Base-by-base conservation (phyloP, 495 filamentous ascomycete species). In the Lasiosphaeriaceae sp. region DNA sequence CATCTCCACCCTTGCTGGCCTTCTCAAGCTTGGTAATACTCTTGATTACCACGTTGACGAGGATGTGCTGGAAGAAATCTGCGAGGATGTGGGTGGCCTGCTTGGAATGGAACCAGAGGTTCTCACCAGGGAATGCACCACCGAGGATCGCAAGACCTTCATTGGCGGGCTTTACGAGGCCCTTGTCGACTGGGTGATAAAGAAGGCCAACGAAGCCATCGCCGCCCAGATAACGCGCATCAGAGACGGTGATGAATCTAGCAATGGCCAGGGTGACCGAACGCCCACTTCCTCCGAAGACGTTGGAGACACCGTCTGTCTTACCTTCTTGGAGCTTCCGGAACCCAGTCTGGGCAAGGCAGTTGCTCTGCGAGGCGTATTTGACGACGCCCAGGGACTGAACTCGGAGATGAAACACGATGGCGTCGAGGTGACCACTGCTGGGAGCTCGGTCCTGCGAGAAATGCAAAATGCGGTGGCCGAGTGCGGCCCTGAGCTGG, bases 321-420 rank as follows among this genome's bases (percentile, higher is more conserved):
- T 98, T 50, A 95, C 90, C 2, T 76, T 98, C 8, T 71, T 98
- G 21, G 95, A 98, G 66, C 79, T 97, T 11, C 92, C 94, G 2
- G 80, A 85, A 59, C 83, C 87, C 41, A 83, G 80, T 17, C 75
- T 97, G 11, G 89, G 90, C 47, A 96, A 91, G 67, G 94, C 95
- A 2, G 72, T 92, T 11, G 84, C 89, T 5, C 84, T 97, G 74
- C 85, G 90, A 48, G 89, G 89, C 3, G 84, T 97, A 31, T 97
- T 98, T 65, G 92, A 98, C 63, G 94, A 97, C 60, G 81, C 71
- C 26, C 73, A 86, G n/a, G 94, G 94, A 48, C 96, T 98, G 71
- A 96, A 97, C 60, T 83, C 86, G 1, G 94, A 98, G 71, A 97
- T 98, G 93, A 94, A 90, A 67, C 85, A 91, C 56, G 94, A 98